Evolutionary conservation across 306 rosid genomes (phyloP).

Genomic region (Senna tora): DNA sequence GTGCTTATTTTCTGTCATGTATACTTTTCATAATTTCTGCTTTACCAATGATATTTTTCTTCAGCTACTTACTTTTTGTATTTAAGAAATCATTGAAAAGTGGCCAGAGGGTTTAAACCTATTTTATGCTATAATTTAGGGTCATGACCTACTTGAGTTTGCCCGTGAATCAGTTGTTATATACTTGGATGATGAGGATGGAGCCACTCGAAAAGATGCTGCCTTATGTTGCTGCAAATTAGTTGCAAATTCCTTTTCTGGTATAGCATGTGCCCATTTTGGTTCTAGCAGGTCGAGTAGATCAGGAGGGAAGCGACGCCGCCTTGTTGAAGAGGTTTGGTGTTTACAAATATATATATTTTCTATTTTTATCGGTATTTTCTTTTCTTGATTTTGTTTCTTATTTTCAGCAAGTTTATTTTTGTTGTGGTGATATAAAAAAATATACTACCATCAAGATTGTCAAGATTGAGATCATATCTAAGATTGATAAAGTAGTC

Average conservation of each 20-base stretch:
- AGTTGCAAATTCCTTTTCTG: conserved; percentile 80
- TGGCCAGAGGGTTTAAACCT: conserved; percentile 25
- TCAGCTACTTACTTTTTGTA: conserved; percentile 9
- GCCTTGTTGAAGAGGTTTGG: conserved; percentile 88
- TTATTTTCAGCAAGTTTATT: not conserved
- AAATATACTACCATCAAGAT: not conserved
- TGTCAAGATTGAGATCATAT: too few relatives aligned
- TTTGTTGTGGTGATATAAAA: conserved; percentile 6
- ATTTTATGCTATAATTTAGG: conserved; percentile 57
- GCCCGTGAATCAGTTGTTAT: conserved; percentile 90
- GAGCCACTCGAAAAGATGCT: conserved; percentile 91
- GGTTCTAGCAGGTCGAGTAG: conserved; percentile 74
- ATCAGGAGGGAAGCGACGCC: conserved; percentile 81
- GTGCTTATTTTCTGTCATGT: conserved; percentile 28
- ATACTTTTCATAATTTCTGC: conserved; percentile 16
- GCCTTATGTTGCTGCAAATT: conserved; percentile 95
- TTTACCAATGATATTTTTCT: conserved; percentile 21
- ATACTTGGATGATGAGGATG: conserved; percentile 96
- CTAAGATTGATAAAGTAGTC: too few relatives aligned
- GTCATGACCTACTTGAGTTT: conserved; percentile 95
- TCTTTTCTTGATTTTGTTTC: not conserved
- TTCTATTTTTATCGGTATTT: conserved; percentile 5
- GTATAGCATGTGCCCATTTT: conserved; percentile 62
- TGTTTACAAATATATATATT: conserved; percentile 9
- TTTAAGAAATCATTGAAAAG: conserved; percentile 21